A percentile compares a stretch with the other conserved stretches of the same genome.
phyloP scores from a whole-genome alignment of 2,329 filamentous ascomycete species.

The Talaromyces amestolkiae region DNA sequence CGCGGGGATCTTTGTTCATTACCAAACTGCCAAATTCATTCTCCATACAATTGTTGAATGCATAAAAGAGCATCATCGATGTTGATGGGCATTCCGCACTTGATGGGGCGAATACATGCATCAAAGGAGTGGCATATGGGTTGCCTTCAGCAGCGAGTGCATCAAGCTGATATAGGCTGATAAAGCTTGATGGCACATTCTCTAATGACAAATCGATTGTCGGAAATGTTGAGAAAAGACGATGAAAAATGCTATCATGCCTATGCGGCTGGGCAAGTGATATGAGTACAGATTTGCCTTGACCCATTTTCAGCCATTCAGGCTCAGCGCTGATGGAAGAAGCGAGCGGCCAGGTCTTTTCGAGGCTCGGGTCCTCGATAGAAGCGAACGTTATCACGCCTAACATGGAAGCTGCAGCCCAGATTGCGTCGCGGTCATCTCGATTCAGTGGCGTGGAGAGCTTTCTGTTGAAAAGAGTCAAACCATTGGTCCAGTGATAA shows the following conservation, averaged over 20 bases:
- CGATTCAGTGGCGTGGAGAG: neutral
- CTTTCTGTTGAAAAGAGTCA: constrained; percentile 2
- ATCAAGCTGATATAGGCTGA: neutral
- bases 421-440: constrained; percentile 1
- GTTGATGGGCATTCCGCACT: neutral
- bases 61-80: neutral
- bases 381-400: constrained; percentile 10
- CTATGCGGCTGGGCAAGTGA: neutral
- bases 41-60: neutral
- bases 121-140: constrained; percentile 1
- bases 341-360: neutral
- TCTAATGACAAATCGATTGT: neutral
- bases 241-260: constrained; percentile 5
- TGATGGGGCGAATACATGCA: neutral
- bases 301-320: constrained; percentile 11
- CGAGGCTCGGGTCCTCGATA: neutral
- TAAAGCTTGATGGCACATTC: neutral
- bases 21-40: neutral
- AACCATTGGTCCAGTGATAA: constrained; percentile 6
- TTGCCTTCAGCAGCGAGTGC: neutral
- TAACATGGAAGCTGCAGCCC: constrained; percentile 1
- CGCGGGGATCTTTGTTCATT: neutral
- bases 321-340: neutral
- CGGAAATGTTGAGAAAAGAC: neutral
- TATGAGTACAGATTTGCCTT: neutral